phyloP scores from a whole-genome alignment of 805 yeast species.

The Priceomyces fermenticarens region DNA sequence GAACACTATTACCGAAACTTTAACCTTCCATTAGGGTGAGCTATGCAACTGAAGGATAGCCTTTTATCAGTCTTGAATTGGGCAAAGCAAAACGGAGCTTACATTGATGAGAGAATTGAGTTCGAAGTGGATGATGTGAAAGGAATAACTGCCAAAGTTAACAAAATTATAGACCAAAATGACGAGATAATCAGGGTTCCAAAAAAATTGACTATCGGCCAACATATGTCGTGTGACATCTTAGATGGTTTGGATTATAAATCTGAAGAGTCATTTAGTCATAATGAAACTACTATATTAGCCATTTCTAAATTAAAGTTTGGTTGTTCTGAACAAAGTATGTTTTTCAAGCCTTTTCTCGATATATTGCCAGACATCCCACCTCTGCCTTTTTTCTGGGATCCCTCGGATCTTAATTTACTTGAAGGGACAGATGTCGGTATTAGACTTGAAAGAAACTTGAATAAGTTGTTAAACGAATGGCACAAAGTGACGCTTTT shows the following conservation, averaged over 20 bases:
- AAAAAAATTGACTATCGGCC: conserved; percentile 4
- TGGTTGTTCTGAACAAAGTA: neutral
- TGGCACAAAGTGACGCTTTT: conserved; percentile 3
- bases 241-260: neutral
- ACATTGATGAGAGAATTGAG: conserved; percentile 2
- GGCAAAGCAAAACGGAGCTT: conserved; percentile 3
- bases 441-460: conserved; percentile 4
- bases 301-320: conserved; percentile 6
- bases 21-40: too few species aligned
- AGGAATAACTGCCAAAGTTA: conserved; percentile 3
- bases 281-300: conserved; percentile 4
- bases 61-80: neutral
- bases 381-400: conserved; percentile 6
- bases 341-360: conserved; percentile 4
- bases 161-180: neutral
- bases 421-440: conserved; percentile 4
- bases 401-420: conserved; percentile 1
- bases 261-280: conserved; percentile 1
- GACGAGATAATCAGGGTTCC: conserved; percentile 4
- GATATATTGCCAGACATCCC: conserved; percentile 6
- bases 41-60: too few species aligned
- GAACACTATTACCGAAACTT: too few species aligned
- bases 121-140: neutral
- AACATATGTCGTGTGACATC: neutral
- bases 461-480: conserved; percentile 4